These are phyloP conservation scores for Lumnitzera littorea DNA, from an alignment of 345 rosid species.

Conservation along the genomic window DNA sequence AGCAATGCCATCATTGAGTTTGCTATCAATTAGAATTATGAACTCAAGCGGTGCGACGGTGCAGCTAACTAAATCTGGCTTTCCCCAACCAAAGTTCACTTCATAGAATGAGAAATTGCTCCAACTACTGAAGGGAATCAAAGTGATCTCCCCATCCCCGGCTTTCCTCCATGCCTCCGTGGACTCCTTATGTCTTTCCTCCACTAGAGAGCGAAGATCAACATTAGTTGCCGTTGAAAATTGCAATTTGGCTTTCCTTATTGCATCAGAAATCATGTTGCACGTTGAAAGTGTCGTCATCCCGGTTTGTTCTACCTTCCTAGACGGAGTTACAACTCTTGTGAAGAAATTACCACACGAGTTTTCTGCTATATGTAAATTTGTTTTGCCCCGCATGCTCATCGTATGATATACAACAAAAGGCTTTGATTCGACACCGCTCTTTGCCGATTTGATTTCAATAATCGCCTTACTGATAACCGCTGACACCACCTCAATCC, in stretches of 20 bases:
- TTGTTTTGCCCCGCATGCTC: not conserved
- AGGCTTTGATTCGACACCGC: not conserved
- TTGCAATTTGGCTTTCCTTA: constrained; percentile 4
- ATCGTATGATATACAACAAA: not conserved
- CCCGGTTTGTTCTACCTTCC: not conserved
- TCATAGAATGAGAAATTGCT: constrained; percentile 34
- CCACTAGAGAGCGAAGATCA: not conserved
- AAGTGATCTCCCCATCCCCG: constrained; percentile 7
- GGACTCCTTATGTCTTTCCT: not conserved
- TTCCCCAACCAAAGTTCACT: constrained; percentile 56
- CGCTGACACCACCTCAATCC: constrained; percentile 13
- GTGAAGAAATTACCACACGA: too few species aligned
- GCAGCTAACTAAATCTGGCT: constrained; percentile 30
- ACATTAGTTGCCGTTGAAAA: not conserved
- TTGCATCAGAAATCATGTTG: constrained; percentile 1
- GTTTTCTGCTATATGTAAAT: too few species aligned
- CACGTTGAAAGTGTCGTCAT: constrained; percentile 15
- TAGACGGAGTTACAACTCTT: too few species aligned
- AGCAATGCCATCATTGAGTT: too few species aligned
- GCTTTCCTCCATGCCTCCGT: not conserved
- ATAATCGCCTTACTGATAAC: constrained; percentile 12
- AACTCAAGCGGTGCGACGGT: constrained; percentile 14
- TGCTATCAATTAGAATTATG: too few species aligned
- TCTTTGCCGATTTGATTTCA: too few species aligned
- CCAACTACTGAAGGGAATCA: constrained; percentile 25